Base-by-base conservation (phyloP, 495 filamentous ascomycete genomes). In the Penicillium lividum region DNA sequence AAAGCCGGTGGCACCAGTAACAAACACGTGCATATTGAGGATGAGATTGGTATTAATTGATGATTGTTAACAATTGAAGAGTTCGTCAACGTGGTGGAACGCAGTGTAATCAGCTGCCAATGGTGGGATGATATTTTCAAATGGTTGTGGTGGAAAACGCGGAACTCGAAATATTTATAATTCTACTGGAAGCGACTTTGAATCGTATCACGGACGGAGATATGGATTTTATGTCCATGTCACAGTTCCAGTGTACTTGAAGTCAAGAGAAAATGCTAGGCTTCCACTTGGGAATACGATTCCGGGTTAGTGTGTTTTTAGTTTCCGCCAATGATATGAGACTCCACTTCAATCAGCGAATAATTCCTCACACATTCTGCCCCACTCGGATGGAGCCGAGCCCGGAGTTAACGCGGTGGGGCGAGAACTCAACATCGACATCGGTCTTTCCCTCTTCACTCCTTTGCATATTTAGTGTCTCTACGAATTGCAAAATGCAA, bases 1-100 rank as follows among this genome's bases (percentile, higher is more conserved):
- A 53, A 72, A 79, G 66, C 79, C 79, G 42, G 74, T 70, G 7
- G 76, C 72, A 43, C 79, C 78, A 22, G 80, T 82, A 43, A 82
- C 68, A 55, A 83, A 81, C 62, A 81, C 57, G 28, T 50, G 65
- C 65, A 68, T 65, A 10, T 44, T 54, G 56, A 45, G 18, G 10
- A 38, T n/a, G 27, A 16, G 18, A 3, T 25, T 25, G 7, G 4
- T 27, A 5, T 16, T 13, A 30, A 49, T 15, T 30, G 13, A 10
- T 27, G 16, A 46, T 10, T 22, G 8, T 5, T 46, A 4, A 1
- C 15, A 40, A n/a, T 40, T 40, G 13, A 13, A 13, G 7, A n/a
- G 10, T 9, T 25, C 5, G 18, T 45, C 43, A 45, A 45, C n/a
- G 11, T 8, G 33, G 11, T 10, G 22, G 22, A 22, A 22, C 22